Percentiles rank a stretch among this genome's conserved stretches.
These are phyloP conservation scores for Chlorencoelia australis DNA, from an alignment of 2,329 filamentous ascomycete species.

Conservation along the genomic window DNA sequence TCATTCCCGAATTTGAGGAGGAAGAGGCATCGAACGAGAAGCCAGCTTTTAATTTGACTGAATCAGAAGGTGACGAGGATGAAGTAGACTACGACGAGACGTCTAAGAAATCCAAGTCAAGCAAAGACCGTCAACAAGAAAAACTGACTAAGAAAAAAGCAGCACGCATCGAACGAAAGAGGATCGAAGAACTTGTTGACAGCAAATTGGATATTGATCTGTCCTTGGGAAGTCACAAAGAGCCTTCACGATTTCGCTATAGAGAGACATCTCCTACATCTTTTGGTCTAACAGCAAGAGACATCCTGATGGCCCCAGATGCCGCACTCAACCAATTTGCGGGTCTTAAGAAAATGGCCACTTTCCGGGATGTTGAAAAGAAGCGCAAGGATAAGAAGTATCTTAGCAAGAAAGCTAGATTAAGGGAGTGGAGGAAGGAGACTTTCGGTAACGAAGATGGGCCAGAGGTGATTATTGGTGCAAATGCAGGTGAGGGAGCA, in stretches of 20 bases:
- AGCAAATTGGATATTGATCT: conserved; percentile 66
- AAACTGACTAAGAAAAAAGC: conserved; percentile 53
- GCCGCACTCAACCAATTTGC: conserved; percentile 79
- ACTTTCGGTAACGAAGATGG: conserved; percentile 45
- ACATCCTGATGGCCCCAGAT: conserved; percentile 87
- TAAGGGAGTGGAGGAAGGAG: conserved; percentile 73
- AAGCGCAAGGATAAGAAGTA: conserved; percentile 82
- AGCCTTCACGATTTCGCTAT: conserved; percentile 64
- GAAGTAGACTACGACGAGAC: conserved; percentile 29
- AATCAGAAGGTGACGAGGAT: conserved; percentile 34
- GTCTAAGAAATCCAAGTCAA: conserved; percentile 48
- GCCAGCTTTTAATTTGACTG: conserved; percentile 44
- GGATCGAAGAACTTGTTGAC: conserved; percentile 80
- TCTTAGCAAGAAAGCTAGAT: conserved; percentile 82
- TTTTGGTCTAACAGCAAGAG: conserved; percentile 80
- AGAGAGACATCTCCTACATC: conserved; percentile 84
- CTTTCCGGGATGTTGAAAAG: conserved; percentile 80
- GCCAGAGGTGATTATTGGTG: conserved; percentile 25
- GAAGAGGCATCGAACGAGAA: conserved; percentile 36
- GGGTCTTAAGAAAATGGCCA: conserved; percentile 87
- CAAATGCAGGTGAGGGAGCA: conserved; percentile 15
- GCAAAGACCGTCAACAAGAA: conserved; percentile 49
- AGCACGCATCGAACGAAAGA: conserved; percentile 69
- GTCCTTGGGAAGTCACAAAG: conserved; percentile 43
- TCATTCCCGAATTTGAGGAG: conserved; percentile 78